Evolutionary conservation across 2,329 filamentous ascomycete genomes (phyloP).

Genomic region (Cladophialophora exuberans): DNA sequence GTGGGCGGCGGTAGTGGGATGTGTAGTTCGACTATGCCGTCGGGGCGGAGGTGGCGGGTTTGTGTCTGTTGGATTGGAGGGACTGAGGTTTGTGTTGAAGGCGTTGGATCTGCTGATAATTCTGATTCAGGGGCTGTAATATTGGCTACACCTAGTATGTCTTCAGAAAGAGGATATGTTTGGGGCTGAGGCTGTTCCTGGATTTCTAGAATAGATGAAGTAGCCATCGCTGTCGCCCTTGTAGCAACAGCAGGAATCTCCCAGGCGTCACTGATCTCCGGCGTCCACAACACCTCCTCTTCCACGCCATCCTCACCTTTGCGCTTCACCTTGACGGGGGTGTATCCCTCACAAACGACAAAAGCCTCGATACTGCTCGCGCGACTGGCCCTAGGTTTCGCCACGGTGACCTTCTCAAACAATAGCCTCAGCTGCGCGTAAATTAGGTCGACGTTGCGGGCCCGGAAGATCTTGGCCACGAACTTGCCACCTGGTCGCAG

Average conservation of each 20-base stretch:
- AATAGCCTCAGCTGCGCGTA: slow-evolving; percentile 93
- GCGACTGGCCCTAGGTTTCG: slow-evolving; percentile 91
- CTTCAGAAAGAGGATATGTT: not conserved
- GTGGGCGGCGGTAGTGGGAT: too few species aligned
- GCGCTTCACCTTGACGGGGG: slow-evolving; percentile 54
- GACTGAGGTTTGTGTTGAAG: not conserved
- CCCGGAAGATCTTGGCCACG: slow-evolving; percentile 96
- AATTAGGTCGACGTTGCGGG: slow-evolving; percentile 90
- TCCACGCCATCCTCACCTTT: slow-evolving; percentile 14
- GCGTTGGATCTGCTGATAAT: not conserved
- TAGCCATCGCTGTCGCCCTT: slow-evolving; percentile 28
- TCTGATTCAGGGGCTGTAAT: not conserved
- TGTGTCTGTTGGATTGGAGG: too few species aligned
- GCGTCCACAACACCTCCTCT: slow-evolving; percentile 25
- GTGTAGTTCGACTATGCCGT: slow-evolving; percentile 39
- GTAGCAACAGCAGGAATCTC: slow-evolving; percentile 11
- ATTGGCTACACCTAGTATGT: not conserved
- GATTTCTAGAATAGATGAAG: not conserved
- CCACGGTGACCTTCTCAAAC: slow-evolving; percentile 83
- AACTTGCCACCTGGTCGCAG: slow-evolving; percentile 92
- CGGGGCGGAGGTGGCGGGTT: slow-evolving; percentile 39
- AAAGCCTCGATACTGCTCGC: slow-evolving; percentile 97
- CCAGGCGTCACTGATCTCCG: slow-evolving; percentile 40
- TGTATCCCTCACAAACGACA: slow-evolving; percentile 92
- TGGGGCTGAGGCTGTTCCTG: not conserved